Evolutionary conservation across 2,329 filamentous ascomycete species (phyloP).

Genomic region (Juglanconis oblonga): DNA sequence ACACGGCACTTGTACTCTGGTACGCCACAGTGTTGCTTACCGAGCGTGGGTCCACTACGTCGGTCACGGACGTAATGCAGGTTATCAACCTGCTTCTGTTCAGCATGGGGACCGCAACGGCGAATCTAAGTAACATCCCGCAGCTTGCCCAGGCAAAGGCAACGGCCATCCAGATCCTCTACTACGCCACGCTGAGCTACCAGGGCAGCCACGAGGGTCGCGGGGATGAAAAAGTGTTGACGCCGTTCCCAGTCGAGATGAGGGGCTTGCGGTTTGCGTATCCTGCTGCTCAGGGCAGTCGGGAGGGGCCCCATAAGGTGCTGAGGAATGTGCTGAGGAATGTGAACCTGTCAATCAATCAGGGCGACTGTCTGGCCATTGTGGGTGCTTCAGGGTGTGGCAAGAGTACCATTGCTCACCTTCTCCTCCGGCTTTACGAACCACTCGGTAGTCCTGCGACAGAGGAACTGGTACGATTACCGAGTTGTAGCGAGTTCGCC

Average conservation of each 20-base stretch:
- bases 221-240: conserved; percentile 35
- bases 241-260: conserved; percentile 48
- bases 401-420: conserved; percentile 77
- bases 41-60: conserved; percentile 38
- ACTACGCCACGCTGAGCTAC: conserved; percentile 60
- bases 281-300: conserved; percentile 49
- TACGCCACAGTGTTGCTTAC: conserved; percentile 69
- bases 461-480: neutral
- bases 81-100: conserved; percentile 85
- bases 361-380: conserved; percentile 69
- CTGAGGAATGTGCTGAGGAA: conserved; percentile 63
- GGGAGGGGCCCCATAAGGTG: conserved; percentile 33
- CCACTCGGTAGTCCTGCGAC: conserved; percentile 25
- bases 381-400: conserved; percentile 86
- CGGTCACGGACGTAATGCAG: conserved; percentile 61
- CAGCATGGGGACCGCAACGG: conserved; percentile 69
- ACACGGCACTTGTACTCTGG: conserved; percentile 79
- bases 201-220: conserved; percentile 55
- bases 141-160: conserved; percentile 74
- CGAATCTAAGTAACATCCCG: conserved; percentile 71
- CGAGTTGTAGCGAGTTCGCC: neutral
- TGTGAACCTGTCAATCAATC: conserved; percentile 62
- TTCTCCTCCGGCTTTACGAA: conserved; percentile 71
- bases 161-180: conserved; percentile 69
- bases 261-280: conserved; percentile 69